phyloP scores from a whole-genome alignment of 192 early-diverging fungal species.

The Globomyces pollinis-pini region DNA sequence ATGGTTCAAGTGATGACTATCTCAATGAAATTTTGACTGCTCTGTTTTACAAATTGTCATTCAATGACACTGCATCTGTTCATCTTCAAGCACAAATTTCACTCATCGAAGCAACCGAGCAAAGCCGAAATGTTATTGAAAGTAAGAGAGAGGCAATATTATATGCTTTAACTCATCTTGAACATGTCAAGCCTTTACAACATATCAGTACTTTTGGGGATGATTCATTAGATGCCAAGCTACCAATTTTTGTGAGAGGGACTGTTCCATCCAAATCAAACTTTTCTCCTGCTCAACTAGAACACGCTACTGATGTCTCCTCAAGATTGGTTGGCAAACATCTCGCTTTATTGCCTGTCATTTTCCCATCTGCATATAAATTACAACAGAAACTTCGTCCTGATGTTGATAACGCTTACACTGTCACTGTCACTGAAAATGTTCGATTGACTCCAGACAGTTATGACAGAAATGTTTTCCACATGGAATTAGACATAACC shows the following conservation, averaged over 20 bases:
- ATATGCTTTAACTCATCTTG: conserved; percentile 17
- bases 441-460: conserved; percentile 73
- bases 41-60: conserved; percentile 42
- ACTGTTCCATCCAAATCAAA: conserved; percentile 17
- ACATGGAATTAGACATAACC: conserved; percentile 87
- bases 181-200: conserved; percentile 6
- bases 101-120: conserved; percentile 1
- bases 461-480: conserved; percentile 96
- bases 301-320: conserved; percentile 11
- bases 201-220: not conserved
- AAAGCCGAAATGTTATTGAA: conserved; percentile 18
- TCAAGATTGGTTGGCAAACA: conserved; percentile 36
- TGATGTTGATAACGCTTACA: conserved; percentile 55
- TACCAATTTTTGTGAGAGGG: conserved; percentile 15
- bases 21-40: conserved; percentile 51
- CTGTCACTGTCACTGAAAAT: conserved; percentile 64
- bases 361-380: conserved; percentile 67
- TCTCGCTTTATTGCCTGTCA: conserved; percentile 49
- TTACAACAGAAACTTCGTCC: conserved; percentile 45
- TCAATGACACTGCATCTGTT: not conserved
- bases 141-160: conserved; percentile 31
- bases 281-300: conserved; percentile 34
- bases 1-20: conserved; percentile 30
- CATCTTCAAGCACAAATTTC: conserved; percentile 12
- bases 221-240: not conserved